A percentile compares a stretch with the other conserved stretches of the same genome.
Conservation (phyloP, 306 rosid species). For the Lathyrus tuberosus region DNA sequence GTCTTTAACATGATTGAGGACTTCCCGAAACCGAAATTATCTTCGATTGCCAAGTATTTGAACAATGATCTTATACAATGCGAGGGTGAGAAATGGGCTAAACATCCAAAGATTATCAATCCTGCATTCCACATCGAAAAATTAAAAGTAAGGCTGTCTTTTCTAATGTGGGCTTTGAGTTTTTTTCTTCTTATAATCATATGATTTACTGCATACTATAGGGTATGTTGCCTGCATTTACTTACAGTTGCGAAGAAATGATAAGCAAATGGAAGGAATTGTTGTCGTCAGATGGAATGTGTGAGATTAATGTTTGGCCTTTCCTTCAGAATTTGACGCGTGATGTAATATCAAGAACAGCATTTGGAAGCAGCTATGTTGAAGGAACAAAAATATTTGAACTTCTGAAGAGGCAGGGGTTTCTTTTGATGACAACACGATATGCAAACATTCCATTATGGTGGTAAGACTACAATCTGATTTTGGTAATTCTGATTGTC, state of each 20-base stretch:
- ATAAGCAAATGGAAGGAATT: conserved; percentile 9
- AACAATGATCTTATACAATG: background rate
- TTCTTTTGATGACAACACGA: background rate
- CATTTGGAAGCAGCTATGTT: conserved; percentile 23
- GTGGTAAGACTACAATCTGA: conserved; percentile 26
- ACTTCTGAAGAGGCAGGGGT: conserved; percentile 2
- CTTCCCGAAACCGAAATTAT: background rate
- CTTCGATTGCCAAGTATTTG: conserved; percentile 12
- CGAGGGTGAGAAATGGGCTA: conserved; percentile 58
- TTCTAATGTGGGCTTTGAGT: too few species aligned
- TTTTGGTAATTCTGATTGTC: background rate
- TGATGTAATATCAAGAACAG: conserved; percentile 22
- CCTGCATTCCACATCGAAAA: conserved; percentile 53
- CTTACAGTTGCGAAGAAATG: conserved; percentile 13
- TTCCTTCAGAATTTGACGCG: conserved; percentile 4
- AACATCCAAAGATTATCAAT: conserved; percentile 50
- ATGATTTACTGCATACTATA: background rate
- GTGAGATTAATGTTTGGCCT: conserved; percentile 28
- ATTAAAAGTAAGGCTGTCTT: conserved; percentile 46
- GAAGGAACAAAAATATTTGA: conserved; percentile 26
- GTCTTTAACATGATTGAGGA: conserved; percentile 33
- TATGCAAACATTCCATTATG: conserved; percentile 33
- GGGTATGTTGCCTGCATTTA: conserved; percentile 7
- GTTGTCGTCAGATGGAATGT: background rate
- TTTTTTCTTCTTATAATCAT: background rate